phyloP scores from a whole-genome alignment of 768 basidiomycete species.

The Lepiota brunneoincarnata region DNA sequence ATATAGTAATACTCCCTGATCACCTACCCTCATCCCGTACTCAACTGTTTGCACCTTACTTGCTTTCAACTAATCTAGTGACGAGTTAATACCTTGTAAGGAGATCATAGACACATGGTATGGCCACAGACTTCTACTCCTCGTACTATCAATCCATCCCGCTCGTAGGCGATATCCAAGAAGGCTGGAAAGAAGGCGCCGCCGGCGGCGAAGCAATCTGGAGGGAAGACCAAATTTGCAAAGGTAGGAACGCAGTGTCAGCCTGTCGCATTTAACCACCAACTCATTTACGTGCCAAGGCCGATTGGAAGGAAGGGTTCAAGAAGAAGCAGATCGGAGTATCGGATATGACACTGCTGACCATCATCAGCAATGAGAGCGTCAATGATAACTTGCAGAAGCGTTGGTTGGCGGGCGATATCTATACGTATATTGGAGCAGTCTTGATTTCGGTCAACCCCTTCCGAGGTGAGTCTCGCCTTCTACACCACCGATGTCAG shows the following conservation, averaged over 20 bases:
- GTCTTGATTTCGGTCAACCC: constrained; percentile 99
- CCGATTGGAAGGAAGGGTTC: constrained; percentile 99
- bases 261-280: constrained; percentile 10
- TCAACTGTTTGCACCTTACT: not conserved
- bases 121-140: not conserved
- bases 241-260: constrained; percentile 48
- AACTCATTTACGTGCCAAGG: constrained; percentile 43
- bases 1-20: not conserved
- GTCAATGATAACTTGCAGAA: constrained; percentile 98
- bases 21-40: not conserved
- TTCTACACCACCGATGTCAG: not conserved
- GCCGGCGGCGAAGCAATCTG: constrained; percentile 60
- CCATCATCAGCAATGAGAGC: constrained; percentile 95
- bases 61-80: not conserved
- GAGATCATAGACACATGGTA: constrained; percentile 10
- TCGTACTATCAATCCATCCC: constrained; percentile 4
- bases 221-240: constrained; percentile 61
- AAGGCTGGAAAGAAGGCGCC: constrained; percentile 85
- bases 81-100: not conserved
- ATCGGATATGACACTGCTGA: constrained; percentile 96
- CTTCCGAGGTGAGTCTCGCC: constrained; percentile 65
- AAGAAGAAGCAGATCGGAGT: constrained; percentile 99
- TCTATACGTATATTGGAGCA: constrained; percentile 99
- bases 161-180: constrained; percentile 74
- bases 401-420: constrained; percentile 92